Evolutionary conservation across 1,284 basidiomycete genomes (phyloP), one percentile per base, ranked within the genome.

Genomic region (Malassezia caprae): DNA sequence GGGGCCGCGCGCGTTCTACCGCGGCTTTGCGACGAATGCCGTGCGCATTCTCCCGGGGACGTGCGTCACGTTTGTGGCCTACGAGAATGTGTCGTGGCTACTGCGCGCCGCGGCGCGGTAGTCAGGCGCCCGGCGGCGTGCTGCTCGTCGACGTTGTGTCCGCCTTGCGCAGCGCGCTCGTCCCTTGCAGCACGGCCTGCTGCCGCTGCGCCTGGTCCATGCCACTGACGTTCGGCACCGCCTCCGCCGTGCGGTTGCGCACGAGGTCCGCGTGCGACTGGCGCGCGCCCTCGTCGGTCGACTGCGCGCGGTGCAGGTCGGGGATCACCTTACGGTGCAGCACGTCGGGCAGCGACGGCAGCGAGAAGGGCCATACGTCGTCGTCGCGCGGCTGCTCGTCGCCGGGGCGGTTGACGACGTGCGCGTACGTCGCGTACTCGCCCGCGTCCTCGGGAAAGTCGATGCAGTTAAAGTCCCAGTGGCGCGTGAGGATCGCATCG

Each of bases 41-140:
- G 83, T 98, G 12, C 82, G 93, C 30, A 90, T 98, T 47, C 79
- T 98, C 8, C 93, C 93, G 0, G 93, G 93, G 19, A 98, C 93
- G 1, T 96, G 93, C 74, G 88, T 96, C 46, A 96, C 93, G 1
- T 96, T 98, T 70, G 93, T 98, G 34, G 90, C 96, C 17, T 98
- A 96, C 73, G 94, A 96, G 76, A 96, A 96, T 39, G 60, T 72
- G 13, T 61, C 61, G 30, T 74, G 70, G 69, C 62, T 61, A 8
- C 48, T 74, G 37, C 55, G 50, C 28, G 15, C 35, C 6, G 55
- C 55, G 17, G 55, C 50, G 23, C 21, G 12, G 19, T 21, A 12
- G 8, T 24, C 23, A 23, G 23, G 19, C 17, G 19, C 44, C 8
- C 11, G 46, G 32, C 31, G 34, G 24, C 7, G 8, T 30, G 34